Conservation (phyloP, 179 eudicot genomes). For the Pouteria campechiana region DNA sequence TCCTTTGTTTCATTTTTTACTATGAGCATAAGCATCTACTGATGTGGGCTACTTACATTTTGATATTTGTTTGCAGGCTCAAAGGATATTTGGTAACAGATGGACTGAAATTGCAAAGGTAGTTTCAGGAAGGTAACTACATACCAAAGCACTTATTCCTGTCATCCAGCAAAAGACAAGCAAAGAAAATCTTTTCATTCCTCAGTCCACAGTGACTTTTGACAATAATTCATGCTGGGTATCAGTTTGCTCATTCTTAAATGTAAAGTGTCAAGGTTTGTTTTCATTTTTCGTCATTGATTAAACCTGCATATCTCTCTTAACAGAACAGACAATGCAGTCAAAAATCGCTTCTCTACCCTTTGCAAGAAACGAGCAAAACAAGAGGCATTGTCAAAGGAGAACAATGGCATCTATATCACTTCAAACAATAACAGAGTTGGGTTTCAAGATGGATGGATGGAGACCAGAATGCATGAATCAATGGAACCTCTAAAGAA, state of each 20-base stretch:
- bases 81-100: constrained; percentile 82
- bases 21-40: not conserved
- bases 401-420: constrained; percentile 41
- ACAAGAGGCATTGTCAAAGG: constrained; percentile 70
- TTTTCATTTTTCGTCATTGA: not conserved
- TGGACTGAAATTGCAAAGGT: constrained; percentile 99
- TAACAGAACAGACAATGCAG: constrained; percentile 84
- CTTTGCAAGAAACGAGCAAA: constrained; percentile 93
- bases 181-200: no score
- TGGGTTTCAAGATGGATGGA: constrained; percentile 20
- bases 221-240: no score
- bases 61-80: constrained; percentile 65
- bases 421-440: constrained; percentile 68
- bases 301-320: no score
- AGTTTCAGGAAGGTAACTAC: constrained; percentile 81
- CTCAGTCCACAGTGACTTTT: no score
- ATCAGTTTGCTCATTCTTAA: no score
- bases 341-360: constrained; percentile 87
- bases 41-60: constrained; percentile 1
- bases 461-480: constrained; percentile 22
- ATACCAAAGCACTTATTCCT: no score
- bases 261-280: not conserved
- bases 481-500: constrained; percentile 39
- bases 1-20: no score
- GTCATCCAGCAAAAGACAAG: no score